These are phyloP conservation scores for Arachnomyces sp. DNA, from an alignment of 2,329 filamentous ascomycete species.

Conservation along the genomic window DNA sequence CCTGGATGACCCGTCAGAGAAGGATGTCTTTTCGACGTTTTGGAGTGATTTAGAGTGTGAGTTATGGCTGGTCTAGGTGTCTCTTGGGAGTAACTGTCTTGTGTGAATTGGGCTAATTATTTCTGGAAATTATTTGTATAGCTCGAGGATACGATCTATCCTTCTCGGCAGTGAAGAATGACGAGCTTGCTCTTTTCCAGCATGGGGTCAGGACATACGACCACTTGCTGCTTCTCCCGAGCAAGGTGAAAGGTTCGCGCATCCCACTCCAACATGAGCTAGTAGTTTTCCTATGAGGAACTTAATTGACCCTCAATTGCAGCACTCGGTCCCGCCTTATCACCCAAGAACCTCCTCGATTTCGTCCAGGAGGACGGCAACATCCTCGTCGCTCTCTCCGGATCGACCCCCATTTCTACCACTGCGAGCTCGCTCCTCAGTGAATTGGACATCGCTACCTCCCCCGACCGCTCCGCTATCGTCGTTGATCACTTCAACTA, in stretches of 20 bases:
- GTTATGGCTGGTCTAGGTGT: slow-evolving; percentile 6
- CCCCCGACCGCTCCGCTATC: slow-evolving; percentile 71
- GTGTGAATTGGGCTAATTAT: slow-evolving; percentile 4
- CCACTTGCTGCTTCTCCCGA: slow-evolving; percentile 80
- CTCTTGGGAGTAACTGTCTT: background rate
- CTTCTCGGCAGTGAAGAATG: slow-evolving; percentile 76
- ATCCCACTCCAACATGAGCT: background rate
- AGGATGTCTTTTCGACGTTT: slow-evolving; percentile 74
- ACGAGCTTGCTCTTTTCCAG: slow-evolving; percentile 67
- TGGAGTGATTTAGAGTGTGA: slow-evolving; percentile 42
- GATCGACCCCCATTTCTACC: slow-evolving; percentile 59
- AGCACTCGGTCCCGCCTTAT: slow-evolving; percentile 83
- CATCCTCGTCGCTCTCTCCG: slow-evolving; percentile 75
- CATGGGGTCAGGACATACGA: slow-evolving; percentile 85
- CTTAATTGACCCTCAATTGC: slow-evolving; percentile 19
- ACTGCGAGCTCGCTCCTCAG: slow-evolving; percentile 69
- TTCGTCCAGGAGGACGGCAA: slow-evolving; percentile 91
- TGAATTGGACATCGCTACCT: slow-evolving; percentile 84
- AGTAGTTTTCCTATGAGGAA: background rate
- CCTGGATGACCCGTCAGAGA: slow-evolving; percentile 72
- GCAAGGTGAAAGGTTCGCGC: slow-evolving; percentile 71
- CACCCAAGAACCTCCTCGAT: slow-evolving; percentile 75
- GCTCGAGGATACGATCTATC: slow-evolving; percentile 73
- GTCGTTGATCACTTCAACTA: slow-evolving; percentile 96
- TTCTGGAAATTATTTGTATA: slow-evolving; percentile 31